Conservation (phyloP, 2,329 filamentous ascomycete genomes). For the Cytospora piceae region DNA sequence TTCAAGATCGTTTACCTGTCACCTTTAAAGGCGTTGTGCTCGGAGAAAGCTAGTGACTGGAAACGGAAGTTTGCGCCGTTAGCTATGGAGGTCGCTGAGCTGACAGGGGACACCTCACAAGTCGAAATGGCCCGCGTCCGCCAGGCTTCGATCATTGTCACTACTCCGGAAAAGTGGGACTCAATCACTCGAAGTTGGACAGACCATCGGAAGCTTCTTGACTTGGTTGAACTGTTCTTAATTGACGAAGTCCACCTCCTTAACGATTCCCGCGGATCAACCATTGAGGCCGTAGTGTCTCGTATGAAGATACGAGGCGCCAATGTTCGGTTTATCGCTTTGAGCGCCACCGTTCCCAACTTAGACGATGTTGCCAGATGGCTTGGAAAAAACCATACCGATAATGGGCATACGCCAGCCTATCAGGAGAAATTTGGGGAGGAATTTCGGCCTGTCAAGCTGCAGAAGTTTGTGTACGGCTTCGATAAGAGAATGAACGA, state of each 20-base stretch:
- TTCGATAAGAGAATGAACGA: slow-evolving; percentile 69
- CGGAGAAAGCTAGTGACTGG: slow-evolving; percentile 79
- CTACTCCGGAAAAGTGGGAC: slow-evolving; percentile 91
- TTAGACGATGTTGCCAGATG: slow-evolving; percentile 78
- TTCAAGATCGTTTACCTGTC: slow-evolving; percentile 87
- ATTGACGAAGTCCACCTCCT: slow-evolving; percentile 90
- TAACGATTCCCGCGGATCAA: slow-evolving; percentile 78
- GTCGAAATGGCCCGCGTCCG: slow-evolving; percentile 70
- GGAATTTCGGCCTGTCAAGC: slow-evolving; percentile 76
- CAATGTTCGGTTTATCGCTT: slow-evolving; percentile 76
- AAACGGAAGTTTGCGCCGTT: slow-evolving; percentile 71
- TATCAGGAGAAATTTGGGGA: slow-evolving; percentile 73
- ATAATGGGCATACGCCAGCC: slow-evolving; percentile 63
- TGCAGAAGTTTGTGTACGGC: slow-evolving; percentile 78
- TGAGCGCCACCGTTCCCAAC: slow-evolving; percentile 85
- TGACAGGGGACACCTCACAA: slow-evolving; percentile 80
- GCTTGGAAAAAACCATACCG: slow-evolving; percentile 69
- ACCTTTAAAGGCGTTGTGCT: slow-evolving; percentile 81
- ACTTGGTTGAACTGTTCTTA: slow-evolving; percentile 76
- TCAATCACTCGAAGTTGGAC: slow-evolving; percentile 87
- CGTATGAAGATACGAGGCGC: slow-evolving; percentile 82
- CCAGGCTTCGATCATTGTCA: slow-evolving; percentile 79
- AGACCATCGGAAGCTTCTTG: slow-evolving; percentile 75
- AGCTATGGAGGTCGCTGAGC: slow-evolving; percentile 71
- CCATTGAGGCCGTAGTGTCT: slow-evolving; percentile 81